Evolutionary conservation across 192 early-diverging fungal genomes (phyloP).

Genomic region (Umbelopsis sp.): DNA sequence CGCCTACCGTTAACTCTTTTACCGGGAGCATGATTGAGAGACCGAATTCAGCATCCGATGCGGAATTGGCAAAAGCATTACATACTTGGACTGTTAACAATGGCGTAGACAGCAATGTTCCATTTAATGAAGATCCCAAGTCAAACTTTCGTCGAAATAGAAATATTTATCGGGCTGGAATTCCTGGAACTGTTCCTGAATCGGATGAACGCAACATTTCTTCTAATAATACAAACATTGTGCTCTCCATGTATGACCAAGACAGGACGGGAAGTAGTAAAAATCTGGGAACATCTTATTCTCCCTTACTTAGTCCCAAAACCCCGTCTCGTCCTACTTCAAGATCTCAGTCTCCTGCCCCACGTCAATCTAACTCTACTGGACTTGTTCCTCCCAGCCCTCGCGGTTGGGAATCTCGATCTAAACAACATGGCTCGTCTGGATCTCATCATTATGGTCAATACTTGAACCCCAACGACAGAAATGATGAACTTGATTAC

Average conservation of each 20-base stretch:
- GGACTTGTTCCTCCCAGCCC: slow-evolving; percentile 44
- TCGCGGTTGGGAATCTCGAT: slow-evolving; percentile 20
- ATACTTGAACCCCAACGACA: slow-evolving; percentile 29
- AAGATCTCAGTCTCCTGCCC: slow-evolving; percentile 21
- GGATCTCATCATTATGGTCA: slow-evolving; percentile 26
- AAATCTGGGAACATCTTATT: not conserved
- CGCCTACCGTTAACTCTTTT: slow-evolving; percentile 19
- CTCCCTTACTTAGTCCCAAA: slow-evolving; percentile 36
- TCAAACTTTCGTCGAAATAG: slow-evolving; percentile 31
- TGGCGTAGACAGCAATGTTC: slow-evolving; percentile 24
- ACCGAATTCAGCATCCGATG: slow-evolving; percentile 49
- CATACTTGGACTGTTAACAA: slow-evolving; percentile 31
- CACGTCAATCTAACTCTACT: slow-evolving; percentile 24
- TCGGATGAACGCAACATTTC: slow-evolving; percentile 15
- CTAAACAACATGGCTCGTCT: slow-evolving; percentile 32
- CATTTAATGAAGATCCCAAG: slow-evolving; percentile 29
- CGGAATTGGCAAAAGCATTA: slow-evolving; percentile 37
- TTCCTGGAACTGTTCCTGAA: slow-evolving; percentile 34
- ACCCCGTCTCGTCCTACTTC: slow-evolving; percentile 29
- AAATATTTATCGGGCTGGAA: slow-evolving; percentile 17
- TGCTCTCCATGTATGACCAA: slow-evolving; percentile 36
- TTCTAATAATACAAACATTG: slow-evolving; percentile 25
- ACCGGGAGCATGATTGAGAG: slow-evolving; percentile 36
- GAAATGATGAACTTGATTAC: slow-evolving; percentile 27
- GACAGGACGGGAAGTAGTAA: not conserved